Percentiles rank a stretch among this genome's conserved stretches.
Conservation (phyloP, 2,329 filamentous ascomycete genomes). For the Periconia macrospinosa region DNA sequence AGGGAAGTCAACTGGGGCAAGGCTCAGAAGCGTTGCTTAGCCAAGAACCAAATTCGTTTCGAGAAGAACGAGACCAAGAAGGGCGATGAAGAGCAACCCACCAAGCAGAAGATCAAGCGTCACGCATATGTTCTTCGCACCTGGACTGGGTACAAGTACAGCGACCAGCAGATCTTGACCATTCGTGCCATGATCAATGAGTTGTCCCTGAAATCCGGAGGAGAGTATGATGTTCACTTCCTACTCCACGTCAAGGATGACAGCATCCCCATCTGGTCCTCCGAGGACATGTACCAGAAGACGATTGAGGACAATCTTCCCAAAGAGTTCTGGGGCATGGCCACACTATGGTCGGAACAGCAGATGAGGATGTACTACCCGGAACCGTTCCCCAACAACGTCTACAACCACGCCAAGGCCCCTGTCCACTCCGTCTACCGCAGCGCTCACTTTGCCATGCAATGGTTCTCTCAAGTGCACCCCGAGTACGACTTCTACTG, state of each 20-base stretch:
- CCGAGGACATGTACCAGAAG: conserved; percentile 67
- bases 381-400: conserved; percentile 77
- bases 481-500: conserved; percentile 62
- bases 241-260: conserved; percentile 83
- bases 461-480: conserved; percentile 55
- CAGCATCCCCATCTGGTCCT: conserved; percentile 75
- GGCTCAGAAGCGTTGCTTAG: conserved; percentile 51
- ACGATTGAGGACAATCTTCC: conserved; percentile 72
- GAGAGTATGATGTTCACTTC: conserved; percentile 84
- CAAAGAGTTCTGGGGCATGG: conserved; percentile 83
- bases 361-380: conserved; percentile 93
- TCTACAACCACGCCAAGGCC: conserved; percentile 60
- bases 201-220: conserved; percentile 76
- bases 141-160: conserved; percentile 81
- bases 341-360: conserved; percentile 89
- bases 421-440: conserved; percentile 92
- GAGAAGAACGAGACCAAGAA: conserved; percentile 34
- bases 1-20: conserved; percentile 52
- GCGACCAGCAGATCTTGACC: conserved; percentile 76
- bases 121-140: conserved; percentile 84
- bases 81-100: conserved; percentile 20
- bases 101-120: conserved; percentile 54
- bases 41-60: conserved; percentile 55
- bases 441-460: conserved; percentile 53
- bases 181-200: conserved; percentile 84